Evolutionary conservation across 2,329 filamentous ascomycete species (phyloP).

Genomic region (Venturia aucupariae): DNA sequence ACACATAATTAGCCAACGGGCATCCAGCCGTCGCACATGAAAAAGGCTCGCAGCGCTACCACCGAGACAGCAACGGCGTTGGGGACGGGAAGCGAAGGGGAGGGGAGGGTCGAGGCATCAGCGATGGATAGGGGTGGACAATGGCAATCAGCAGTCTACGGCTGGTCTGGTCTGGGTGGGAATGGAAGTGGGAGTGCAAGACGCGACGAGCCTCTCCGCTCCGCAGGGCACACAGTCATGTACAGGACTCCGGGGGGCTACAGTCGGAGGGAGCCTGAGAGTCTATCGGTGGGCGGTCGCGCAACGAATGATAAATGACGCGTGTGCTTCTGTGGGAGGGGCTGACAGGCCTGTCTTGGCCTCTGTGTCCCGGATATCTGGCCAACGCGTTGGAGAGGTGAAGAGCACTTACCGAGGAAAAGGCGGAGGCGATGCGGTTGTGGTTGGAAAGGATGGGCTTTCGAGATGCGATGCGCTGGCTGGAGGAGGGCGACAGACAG

Average conservation of each 20-base stretch:
- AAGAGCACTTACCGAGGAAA: background rate
- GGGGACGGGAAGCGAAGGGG: background rate
- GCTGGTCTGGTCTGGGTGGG: too few species aligned
- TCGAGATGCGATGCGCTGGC: background rate
- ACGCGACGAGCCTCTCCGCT: background rate
- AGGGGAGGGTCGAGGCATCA: background rate
- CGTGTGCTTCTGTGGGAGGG: background rate
- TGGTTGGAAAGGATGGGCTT: background rate
- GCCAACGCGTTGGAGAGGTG: background rate
- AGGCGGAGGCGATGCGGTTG: background rate
- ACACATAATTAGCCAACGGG: background rate
- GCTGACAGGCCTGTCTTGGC: background rate
- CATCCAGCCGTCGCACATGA: background rate
- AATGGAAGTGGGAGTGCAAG: too few species aligned
- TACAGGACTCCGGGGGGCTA: background rate
- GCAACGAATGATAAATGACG: constrained; percentile 8
- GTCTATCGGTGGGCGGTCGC: background rate
- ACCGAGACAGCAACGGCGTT: background rate
- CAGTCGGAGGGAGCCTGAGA: background rate
- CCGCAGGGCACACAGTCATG: background rate
- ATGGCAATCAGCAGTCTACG: background rate
- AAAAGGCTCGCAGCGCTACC: background rate
- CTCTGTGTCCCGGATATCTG: background rate
- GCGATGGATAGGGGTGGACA: background rate
- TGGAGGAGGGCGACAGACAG: background rate